Conservation (phyloP, 306 rosid species). For the Quercus variabilis region DNA sequence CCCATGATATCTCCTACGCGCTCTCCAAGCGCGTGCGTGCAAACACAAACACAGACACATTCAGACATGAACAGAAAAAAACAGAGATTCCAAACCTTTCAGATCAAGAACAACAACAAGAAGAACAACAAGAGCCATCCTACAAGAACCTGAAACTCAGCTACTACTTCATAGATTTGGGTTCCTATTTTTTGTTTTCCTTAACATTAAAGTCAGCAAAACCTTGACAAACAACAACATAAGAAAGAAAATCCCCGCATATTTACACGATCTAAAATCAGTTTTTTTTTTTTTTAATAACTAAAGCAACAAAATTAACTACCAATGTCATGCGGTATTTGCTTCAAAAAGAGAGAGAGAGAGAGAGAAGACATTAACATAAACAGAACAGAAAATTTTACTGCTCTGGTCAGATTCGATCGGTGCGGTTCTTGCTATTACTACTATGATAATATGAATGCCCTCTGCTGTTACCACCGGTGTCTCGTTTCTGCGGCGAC, state of each 20-base stretch:
- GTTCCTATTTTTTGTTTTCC: too few relatives aligned
- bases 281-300: not conserved
- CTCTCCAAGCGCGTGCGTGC: not conserved
- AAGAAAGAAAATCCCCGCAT: conserved; percentile 19
- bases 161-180: not conserved
- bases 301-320: not conserved
- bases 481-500: conserved; percentile 62
- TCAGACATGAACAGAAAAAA: not conserved
- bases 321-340: conserved; percentile 33
- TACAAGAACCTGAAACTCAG: not conserved
- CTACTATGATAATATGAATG: not conserved
- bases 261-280: conserved; percentile 47
- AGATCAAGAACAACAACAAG: conserved; percentile 3
- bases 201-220: conserved; percentile 14
- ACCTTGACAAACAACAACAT: not conserved
- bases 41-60: not conserved
- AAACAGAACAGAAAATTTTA: not conserved
- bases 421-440: conserved; percentile 39
- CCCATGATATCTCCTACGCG: not conserved
- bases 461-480: conserved; percentile 17
- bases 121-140: conserved; percentile 2
- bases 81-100: conserved; percentile 34
- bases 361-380: not conserved
- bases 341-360: conserved; percentile 13
- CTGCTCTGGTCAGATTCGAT: conserved; percentile 37